Base-by-base conservation (phyloP, 2,329 filamentous ascomycete genomes). In the Albophoma yamanashiensis region DNA sequence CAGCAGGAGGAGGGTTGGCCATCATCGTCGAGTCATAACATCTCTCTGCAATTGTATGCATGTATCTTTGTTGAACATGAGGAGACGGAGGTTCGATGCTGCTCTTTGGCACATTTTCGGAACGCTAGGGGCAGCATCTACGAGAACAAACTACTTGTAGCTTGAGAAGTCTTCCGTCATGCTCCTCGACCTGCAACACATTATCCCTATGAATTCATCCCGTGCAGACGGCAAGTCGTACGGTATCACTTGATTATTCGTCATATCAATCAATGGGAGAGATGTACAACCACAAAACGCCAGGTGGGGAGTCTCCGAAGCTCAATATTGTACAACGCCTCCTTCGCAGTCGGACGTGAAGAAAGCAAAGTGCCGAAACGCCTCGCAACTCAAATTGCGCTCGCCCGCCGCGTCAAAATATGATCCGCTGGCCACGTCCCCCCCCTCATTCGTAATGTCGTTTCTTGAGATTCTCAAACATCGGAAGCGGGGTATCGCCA, bases 391-490 rank as follows among this genome's bases (percentile, higher is more conserved):
- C 56, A 52, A 15, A 25, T 31, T 11, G 22, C 50, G 31, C 31
- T 53, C 50, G 50, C 50, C 9, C 4, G 50, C 17, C 50, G 20
- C 31, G 31, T 53, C 31, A n/a, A 14, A 34, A 53, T 1, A 36
- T 53, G 25, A 43, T 25, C 25, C 22, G 22, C 4, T 43, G 27
- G 17, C 12, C 45, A 50, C 17, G 27, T 34, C 56, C 36, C 1
- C 17, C 42, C 31, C 17, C 39, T 34, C 42, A 56, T 42, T 47
- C 36, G 22, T 20, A 61, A 2, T 62, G 59, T 58, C 65, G 65
- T 61, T 65, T 68, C 59, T 62, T 65, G 31, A 72, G 55, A 27
- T 67, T 66, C 59, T 72, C 69, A 66, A 74, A 76, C 68, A 70
- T 70, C 25, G 73, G 74, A 64, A 74, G 66, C 38, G 70, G 72